Percentiles rank a stretch among this genome's conserved stretches.
Evolutionary conservation across 225 moss, liverwort and hornwort species (phyloP).

Genomic region (Sphagnum contortum): DNA sequence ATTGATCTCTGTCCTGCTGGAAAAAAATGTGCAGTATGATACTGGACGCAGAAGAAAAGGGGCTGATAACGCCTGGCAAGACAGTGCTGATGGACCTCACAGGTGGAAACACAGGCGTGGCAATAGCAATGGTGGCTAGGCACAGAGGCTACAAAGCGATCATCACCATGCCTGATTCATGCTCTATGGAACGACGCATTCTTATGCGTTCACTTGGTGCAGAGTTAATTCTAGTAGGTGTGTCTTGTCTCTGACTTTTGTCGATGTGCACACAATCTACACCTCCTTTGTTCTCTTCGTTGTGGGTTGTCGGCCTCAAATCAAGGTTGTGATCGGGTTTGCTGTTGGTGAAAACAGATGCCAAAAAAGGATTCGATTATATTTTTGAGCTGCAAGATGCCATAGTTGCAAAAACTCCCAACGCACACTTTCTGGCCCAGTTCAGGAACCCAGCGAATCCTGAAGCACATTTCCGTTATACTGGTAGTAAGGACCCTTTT

Average conservation of each 20-base stretch:
- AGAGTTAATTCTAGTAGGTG: conserved; percentile 51
- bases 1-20: too few species aligned
- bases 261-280: too few species aligned
- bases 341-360: conserved; percentile 22
- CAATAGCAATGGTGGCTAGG: conserved; percentile 51
- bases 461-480: conserved; percentile 52
- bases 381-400: conserved; percentile 35
- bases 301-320: too few species aligned
- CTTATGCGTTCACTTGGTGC: conserved; percentile 70
- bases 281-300: too few species aligned
- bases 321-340: too few species aligned
- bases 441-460: conserved; percentile 56
- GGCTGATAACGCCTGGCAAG: conserved; percentile 66
- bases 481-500: conserved; percentile 44
- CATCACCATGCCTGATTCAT: conserved; percentile 56
- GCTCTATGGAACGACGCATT: conserved; percentile 78
- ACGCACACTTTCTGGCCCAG: conserved; percentile 68
- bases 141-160: conserved; percentile 65
- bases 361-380: conserved; percentile 31
- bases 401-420: conserved; percentile 50
- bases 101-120: conserved; percentile 79
- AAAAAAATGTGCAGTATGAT: conserved; percentile 39
- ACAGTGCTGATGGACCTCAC: conserved; percentile 65
- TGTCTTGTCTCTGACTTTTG: background rate
- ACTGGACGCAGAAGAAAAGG: conserved; percentile 71